Evolutionary conservation across 768 basidiomycete genomes (phyloP), one percentile per base, ranked within the genome.

Genomic region (Mycena epipterygia): DNA sequence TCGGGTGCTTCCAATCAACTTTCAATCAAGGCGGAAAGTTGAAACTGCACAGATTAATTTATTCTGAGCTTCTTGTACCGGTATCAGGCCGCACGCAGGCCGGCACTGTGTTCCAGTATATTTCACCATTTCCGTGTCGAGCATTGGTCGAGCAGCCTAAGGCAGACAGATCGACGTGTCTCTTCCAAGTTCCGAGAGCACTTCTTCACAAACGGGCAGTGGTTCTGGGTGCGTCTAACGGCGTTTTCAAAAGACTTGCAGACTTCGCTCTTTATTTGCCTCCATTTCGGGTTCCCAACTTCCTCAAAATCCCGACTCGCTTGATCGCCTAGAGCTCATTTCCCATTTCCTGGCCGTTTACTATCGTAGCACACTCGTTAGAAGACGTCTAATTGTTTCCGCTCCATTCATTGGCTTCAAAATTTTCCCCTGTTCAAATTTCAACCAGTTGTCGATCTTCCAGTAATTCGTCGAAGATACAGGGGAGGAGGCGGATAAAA

Each of bases 251-350:
- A 46, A n/a, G 44, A n/a, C 44, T 46, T 46, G 44, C 44, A 46
- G 44, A 46, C 44, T 46, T 46, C 23, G 23, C 44, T 46, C 44
- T 7, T 46, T 13, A 46, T 46, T 46, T 46, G 44, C 44, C 44
- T 46, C 44, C n/a, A 46, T 46, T 46, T 46, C 23, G 14, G 44
- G 44, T 46, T 46, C 44, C 44, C 44, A 46, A 19, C 23, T 46
- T 46, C 44, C 44, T 46, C 44, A 46, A 46, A 23, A 46, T 19
- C 44, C 44, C 44, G 44, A 41, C 39, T 46, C 44, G 44, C 44
- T 46, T 46, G 44, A 46, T 46, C 44, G 44, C 44, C 44, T 46
- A 46, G 44, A 46, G 44, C 44, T 46, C 44, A 46, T 46, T 46
- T 46, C 44, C 44, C 44, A 46, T 46, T 46, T 46, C 44, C 44